phyloP scores from a whole-genome alignment of 108 stramenopile species.

The Phaeodactylum tricornutum region DNA sequence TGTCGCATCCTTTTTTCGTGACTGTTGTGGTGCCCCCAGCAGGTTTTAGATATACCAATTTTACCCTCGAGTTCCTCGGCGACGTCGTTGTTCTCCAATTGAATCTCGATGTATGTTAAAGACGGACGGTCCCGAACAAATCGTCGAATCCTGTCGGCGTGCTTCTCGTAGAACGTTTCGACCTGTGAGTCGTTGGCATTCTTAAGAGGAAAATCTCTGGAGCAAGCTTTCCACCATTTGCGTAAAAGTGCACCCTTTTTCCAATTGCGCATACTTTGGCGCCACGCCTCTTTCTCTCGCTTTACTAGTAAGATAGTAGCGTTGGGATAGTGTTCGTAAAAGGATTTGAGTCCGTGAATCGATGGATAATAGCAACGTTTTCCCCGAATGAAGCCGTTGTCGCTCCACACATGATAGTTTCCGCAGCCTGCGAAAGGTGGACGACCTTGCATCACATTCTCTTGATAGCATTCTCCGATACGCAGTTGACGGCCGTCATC shows the following conservation, averaged over 20 bases:
- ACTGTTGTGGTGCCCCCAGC: constrained; percentile 9
- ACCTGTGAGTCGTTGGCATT: background rate
- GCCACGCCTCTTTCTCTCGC: constrained; percentile 6
- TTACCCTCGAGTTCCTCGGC: constrained; percentile 24
- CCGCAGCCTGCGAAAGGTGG: constrained; percentile 8
- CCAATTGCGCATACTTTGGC: constrained; percentile 2
- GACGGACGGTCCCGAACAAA: constrained; percentile 34
- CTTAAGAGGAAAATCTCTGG: background rate
- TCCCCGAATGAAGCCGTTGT: constrained; percentile 1
- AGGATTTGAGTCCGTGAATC: background rate
- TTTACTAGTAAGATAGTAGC: constrained; percentile 6
- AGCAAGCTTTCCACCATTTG: background rate
- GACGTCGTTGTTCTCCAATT: constrained; percentile 23
- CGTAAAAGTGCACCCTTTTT: background rate
- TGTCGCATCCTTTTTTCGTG: too few species aligned
- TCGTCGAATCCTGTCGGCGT: constrained; percentile 35
- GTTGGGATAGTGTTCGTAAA: constrained; percentile 10
- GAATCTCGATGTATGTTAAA: constrained; percentile 38
- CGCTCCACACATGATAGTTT: constrained; percentile 6
- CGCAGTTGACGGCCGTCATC: too few species aligned
- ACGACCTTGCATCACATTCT: constrained; percentile 5
- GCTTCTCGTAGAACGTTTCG: constrained; percentile 27
- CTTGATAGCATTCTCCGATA: constrained; percentile 1
- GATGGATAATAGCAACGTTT: constrained; percentile 10
- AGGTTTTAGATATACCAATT: constrained; percentile 18